Evolutionary conservation across 2,329 filamentous ascomycete species (phyloP).

Genomic region (Paecilomyces niveus): DNA sequence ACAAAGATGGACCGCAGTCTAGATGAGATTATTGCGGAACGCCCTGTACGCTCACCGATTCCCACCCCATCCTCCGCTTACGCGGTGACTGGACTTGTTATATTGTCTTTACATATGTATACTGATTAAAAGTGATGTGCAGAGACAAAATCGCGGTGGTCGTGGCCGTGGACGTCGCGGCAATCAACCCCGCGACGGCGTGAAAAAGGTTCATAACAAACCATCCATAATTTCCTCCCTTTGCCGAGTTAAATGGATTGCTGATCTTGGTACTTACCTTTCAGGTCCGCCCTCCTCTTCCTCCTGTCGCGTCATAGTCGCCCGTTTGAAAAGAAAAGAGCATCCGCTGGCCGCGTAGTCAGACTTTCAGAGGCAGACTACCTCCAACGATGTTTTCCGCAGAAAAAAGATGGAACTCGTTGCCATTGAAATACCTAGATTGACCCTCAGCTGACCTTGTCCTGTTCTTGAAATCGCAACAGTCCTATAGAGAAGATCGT

Average conservation of each 20-base stretch:
- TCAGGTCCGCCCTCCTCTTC: slow-evolving; percentile 39
- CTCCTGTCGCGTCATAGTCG: slow-evolving; percentile 26
- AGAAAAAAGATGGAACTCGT: slow-evolving; percentile 22
- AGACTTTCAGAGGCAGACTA: slow-evolving; percentile 14
- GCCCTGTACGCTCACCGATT: slow-evolving; percentile 40
- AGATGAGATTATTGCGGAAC: slow-evolving; percentile 58
- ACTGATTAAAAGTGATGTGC: not conserved
- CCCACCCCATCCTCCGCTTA: not conserved
- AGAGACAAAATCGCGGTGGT: slow-evolving; percentile 25
- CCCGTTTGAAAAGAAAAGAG: slow-evolving; percentile 16
- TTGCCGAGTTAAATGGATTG: slow-evolving; percentile 8
- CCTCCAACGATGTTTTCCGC: slow-evolving; percentile 17
- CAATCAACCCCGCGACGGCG: slow-evolving; percentile 68
- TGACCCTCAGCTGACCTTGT: slow-evolving; percentile 40
- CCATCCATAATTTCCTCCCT: slow-evolving; percentile 4
- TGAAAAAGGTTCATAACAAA: slow-evolving; percentile 67
- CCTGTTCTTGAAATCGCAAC: slow-evolving; percentile 27
- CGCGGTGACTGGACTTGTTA: not conserved
- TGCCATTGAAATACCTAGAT: slow-evolving; percentile 23
- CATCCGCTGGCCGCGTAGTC: slow-evolving; percentile 2
- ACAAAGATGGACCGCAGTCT: slow-evolving; percentile 55
- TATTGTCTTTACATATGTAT: not conserved
- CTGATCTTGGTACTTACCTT: slow-evolving; percentile 8
- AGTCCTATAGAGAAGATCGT: slow-evolving; percentile 39
- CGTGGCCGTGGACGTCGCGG: slow-evolving; percentile 38